These are phyloP conservation scores for Pisolithus microcarpus DNA, from an alignment of 768 basidiomycete genomes.

Conservation along the genomic window DNA sequence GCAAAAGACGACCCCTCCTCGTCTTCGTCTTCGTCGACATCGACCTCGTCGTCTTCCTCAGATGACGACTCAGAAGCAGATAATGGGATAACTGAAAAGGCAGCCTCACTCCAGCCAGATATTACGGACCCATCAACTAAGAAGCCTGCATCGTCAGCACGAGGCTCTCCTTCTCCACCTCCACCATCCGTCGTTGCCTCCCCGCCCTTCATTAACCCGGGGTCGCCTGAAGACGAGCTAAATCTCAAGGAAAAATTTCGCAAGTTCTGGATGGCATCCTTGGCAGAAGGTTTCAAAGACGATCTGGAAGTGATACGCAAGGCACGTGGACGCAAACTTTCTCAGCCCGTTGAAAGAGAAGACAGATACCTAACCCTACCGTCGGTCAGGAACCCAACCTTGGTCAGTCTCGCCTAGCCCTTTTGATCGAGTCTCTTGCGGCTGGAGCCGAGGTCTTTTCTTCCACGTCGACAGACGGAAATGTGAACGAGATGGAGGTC, in stretches of 20 bases:
- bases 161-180: slow-evolving; percentile 22
- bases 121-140: not conserved
- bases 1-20: not conserved
- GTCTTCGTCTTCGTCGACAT: not conserved
- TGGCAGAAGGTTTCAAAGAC: slow-evolving; percentile 75
- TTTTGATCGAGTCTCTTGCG: slow-evolving; percentile 79
- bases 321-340: slow-evolving; percentile 32
- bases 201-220: slow-evolving; percentile 51
- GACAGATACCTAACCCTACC: not conserved
- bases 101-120: not conserved
- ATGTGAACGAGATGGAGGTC: slow-evolving; percentile 70
- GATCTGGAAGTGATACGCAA: slow-evolving; percentile 82
- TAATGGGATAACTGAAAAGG: not conserved
- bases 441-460: slow-evolving; percentile 70
- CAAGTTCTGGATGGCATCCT: slow-evolving; percentile 81
- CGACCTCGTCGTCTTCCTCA: slow-evolving; percentile 13
- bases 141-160: not conserved
- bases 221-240: slow-evolving; percentile 39
- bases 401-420: slow-evolving; percentile 54
- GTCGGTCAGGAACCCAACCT: slow-evolving; percentile 54
- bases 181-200: slow-evolving; percentile 22
- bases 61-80: slow-evolving; percentile 9
- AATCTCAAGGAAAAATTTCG: slow-evolving; percentile 60
- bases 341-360: too few species aligned
- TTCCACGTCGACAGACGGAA: slow-evolving; percentile 28